phyloP scores from a whole-genome alignment of 805 yeast genomes.

The Naumovozyma baii region DNA sequence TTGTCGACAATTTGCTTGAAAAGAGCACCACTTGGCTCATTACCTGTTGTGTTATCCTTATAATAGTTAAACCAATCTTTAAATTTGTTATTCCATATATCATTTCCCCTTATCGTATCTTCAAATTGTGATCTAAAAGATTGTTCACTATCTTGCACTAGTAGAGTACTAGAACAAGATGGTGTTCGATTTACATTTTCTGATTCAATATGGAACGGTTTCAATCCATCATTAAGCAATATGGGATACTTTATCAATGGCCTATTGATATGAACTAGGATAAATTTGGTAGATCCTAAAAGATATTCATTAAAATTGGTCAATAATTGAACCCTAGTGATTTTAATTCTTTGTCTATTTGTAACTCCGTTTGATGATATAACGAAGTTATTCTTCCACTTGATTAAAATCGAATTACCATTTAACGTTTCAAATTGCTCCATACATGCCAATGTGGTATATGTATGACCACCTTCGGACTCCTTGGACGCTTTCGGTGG shows the following conservation, averaged over 20 bases:
- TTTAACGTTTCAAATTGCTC: constrained; percentile 42
- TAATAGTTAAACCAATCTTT: constrained; percentile 27
- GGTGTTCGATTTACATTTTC: not conserved
- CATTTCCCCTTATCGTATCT: constrained; percentile 7
- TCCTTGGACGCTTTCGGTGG: constrained; percentile 4
- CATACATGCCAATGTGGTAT: constrained; percentile 1
- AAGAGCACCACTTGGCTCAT: constrained; percentile 21
- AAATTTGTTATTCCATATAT: constrained; percentile 27
- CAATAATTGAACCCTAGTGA: constrained; percentile 40
- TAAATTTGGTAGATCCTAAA: constrained; percentile 45
- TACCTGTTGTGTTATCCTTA: constrained; percentile 29
- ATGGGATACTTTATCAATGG: constrained; percentile 39
- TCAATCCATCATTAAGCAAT: constrained; percentile 17
- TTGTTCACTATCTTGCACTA: constrained; percentile 1
- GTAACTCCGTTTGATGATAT: constrained; percentile 53
- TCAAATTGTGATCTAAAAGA: constrained; percentile 8
- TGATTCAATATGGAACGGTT: not conserved
- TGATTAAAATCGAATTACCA: constrained; percentile 45
- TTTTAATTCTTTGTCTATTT: constrained; percentile 34
- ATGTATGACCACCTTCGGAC: not conserved
- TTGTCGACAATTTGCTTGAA: constrained; percentile 21
- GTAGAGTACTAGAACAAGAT: not conserved
- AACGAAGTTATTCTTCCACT: constrained; percentile 38
- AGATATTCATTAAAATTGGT: constrained; percentile 50
- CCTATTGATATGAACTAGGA: constrained; percentile 48